A percentile compares a stretch with the other conserved stretches of the same genome.
Evolutionary conservation across 2,329 filamentous ascomycete genomes (phyloP).

Genomic region (Talaromyces sp.): DNA sequence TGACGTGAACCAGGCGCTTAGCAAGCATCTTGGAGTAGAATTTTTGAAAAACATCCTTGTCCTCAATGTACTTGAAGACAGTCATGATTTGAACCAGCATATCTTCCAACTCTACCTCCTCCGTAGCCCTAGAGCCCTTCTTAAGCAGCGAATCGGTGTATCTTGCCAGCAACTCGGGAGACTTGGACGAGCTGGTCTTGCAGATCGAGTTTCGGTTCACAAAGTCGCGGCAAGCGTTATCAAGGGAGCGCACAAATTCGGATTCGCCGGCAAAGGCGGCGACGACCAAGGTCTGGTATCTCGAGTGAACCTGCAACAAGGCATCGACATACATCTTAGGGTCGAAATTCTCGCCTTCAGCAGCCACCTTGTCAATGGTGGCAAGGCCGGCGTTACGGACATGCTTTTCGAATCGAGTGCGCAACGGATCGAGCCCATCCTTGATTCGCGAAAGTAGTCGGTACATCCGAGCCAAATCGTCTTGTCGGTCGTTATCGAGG

Average conservation of each 20-base stretch:
- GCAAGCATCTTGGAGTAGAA: conserved; percentile 98
- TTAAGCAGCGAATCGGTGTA: conserved; percentile 90
- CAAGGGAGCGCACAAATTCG: conserved; percentile 91
- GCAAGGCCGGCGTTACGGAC: conserved; percentile 83
- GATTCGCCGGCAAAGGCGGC: conserved; percentile 91
- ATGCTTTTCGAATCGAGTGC: conserved; percentile 83
- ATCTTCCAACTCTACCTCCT: conserved; percentile 89
- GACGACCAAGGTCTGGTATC: conserved; percentile 88
- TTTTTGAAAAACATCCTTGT: conserved; percentile 99
- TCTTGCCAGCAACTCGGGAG: conserved; percentile 89
- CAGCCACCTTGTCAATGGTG: conserved; percentile 85
- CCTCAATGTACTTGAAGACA: conserved; percentile 99
- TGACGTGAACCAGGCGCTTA: conserved; percentile 88
- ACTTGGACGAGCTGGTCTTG: conserved; percentile 88
- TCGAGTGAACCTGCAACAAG: conserved; percentile 85
- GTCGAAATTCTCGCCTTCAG: conserved; percentile 83
- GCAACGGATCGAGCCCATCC: conserved; percentile 83
- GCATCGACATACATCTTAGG: conserved; percentile 97
- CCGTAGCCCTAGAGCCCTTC: conserved; percentile 83
- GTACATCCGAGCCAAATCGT: conserved; percentile 97
- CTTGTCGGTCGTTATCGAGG: conserved; percentile 88
- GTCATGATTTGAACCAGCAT: conserved; percentile 94
- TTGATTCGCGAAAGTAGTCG: conserved; percentile 82
- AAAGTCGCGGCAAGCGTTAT: conserved; percentile 96
- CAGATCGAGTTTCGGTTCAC: conserved; percentile 97